Base-by-base conservation (phyloP, 139 green algal species). In the Nannochloris sp. region DNA sequence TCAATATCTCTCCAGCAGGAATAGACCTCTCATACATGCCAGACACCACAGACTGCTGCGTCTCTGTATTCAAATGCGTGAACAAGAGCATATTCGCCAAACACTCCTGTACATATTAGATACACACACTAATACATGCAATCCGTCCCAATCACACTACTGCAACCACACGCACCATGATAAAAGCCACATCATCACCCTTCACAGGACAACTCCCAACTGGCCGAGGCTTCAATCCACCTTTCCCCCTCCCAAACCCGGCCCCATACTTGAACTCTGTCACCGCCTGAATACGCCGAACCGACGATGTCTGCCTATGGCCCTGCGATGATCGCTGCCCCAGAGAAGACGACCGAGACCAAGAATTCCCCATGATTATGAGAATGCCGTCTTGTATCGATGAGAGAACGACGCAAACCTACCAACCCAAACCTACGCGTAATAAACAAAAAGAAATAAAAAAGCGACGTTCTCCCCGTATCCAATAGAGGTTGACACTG, bases 41-140 rank as follows among this genome's bases (percentile, higher is more conserved):
- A 3, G 50, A 56, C 49, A 68, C 70, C 29, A 93, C 73, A 37
- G 80, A 84, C 10, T 71, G 74, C 65, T 92, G 84, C n/a, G 84
- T 23, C 8, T 44, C 58, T 2, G 61, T 6, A 17, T 93, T 87
- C 48, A 93, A 70, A 37, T 83, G 78, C 50, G 77, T 84, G 72
- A 96, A 95, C 13, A 96, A 66, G 17, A 96, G 72, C 65, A 96
- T 67, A 50, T 90, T 89, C 48, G 68, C 68, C 16, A 96, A 73
- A 20, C 76, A 84, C n/a, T 80, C 74, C 84, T 92, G 70, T 6
- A 59, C 8, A 9, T 12, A 3, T 10, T 28, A 53, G 11, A 20
- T 9, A 6, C 46, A 20, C 46, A 17, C 12, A 49, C 12, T 49
- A 53, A 53, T 28, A 20, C 14, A 53, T 0, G 10, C 3, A 20